Evolutionary conservation across 2,329 filamentous ascomycete species (phyloP).

Genomic region (Furcasterigmium furcatum): DNA sequence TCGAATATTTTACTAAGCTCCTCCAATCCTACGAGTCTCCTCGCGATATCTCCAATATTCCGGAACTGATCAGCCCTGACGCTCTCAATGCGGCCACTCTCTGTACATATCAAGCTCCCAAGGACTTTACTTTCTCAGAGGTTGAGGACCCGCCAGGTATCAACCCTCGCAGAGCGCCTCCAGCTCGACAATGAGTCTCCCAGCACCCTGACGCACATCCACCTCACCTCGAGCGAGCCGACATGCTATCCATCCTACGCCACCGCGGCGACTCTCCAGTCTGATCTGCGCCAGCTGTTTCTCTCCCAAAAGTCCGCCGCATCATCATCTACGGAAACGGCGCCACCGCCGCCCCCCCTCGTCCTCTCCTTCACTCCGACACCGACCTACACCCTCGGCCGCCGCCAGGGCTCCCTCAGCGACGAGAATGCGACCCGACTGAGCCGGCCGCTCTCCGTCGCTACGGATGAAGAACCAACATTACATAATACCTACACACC

Average conservation of each 20-base stretch:
- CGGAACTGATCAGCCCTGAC: not conserved
- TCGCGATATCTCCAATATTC: too few relatives aligned
- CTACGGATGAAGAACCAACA: not conserved
- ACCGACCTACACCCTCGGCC: constrained; percentile 87
- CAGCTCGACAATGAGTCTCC: not conserved
- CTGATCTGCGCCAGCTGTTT: constrained; percentile 24
- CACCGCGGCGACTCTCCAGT: constrained; percentile 9
- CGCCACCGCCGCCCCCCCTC: constrained; percentile 56
- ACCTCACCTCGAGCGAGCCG: constrained; percentile 2
- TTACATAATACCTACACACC: constrained; percentile 36
- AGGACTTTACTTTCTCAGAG: not conserved
- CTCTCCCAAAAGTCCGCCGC: constrained; percentile 28
- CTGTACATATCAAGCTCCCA: not conserved
- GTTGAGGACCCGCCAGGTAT: not conserved
- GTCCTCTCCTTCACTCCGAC: constrained; percentile 79
- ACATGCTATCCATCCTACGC: constrained; percentile 5
- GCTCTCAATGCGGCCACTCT: not conserved
- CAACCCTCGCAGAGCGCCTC: not conserved
- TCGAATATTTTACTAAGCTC: not conserved
- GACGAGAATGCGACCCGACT: constrained; percentile 41
- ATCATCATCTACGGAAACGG: not conserved
- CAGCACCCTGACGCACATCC: constrained; percentile 9
- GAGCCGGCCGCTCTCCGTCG: constrained; percentile 32
- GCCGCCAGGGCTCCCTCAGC: constrained; percentile 63
- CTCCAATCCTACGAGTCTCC: too few relatives aligned